Conservation (phyloP, 768 basidiomycete species). For the Sporobolomyces phaffii region DNA sequence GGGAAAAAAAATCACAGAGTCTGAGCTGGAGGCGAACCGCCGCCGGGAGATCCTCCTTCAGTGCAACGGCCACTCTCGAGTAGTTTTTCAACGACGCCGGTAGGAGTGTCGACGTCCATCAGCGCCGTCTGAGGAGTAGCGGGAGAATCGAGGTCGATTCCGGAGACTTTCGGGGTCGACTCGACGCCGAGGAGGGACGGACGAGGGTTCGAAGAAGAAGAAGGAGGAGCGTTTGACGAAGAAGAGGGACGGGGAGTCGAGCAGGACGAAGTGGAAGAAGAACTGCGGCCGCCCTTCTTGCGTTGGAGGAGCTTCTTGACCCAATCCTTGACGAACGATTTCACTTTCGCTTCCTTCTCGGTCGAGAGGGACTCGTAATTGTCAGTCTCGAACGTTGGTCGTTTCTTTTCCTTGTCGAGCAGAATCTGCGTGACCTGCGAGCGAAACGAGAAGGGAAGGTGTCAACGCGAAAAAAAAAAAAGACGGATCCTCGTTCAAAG, state of each 20-base stretch:
- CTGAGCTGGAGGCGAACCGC: no score
- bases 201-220: background rate
- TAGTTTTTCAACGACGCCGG: no score
- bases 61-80: no score
- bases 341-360: slow-evolving; percentile 82
- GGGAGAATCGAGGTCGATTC: background rate
- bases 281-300: background rate
- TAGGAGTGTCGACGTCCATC: slow-evolving; percentile 8
- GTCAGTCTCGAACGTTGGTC: slow-evolving; percentile 65
- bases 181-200: background rate
- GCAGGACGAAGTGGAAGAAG: background rate
- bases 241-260: background rate
- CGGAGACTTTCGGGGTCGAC: background rate
- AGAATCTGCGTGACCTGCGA: slow-evolving; percentile 78
- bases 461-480: background rate
- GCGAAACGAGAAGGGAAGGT: no score
- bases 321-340: slow-evolving; percentile 87
- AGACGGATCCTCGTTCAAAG: background rate
- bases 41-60: no score
- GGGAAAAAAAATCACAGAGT: no score
- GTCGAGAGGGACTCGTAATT: slow-evolving; percentile 70
- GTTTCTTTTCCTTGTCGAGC: slow-evolving; percentile 93
- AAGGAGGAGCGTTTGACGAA: background rate
- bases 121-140: slow-evolving; percentile 5
- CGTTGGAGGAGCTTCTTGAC: slow-evolving; percentile 61